Conservation (phyloP, 306 rosid genomes). For the Gastrolobium villosum region DNA sequence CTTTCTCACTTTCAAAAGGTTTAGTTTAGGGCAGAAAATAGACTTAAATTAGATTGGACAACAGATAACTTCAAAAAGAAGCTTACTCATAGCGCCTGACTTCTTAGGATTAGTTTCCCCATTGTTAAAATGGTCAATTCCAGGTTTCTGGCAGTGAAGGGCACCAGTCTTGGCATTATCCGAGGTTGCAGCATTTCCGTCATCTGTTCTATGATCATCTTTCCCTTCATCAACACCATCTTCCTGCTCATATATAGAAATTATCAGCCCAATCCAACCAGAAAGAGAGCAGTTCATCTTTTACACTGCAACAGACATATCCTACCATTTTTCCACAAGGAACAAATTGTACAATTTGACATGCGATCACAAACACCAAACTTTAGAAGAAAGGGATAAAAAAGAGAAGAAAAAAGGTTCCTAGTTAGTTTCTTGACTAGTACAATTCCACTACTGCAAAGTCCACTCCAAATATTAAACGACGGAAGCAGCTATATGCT, state of each 20-base stretch:
- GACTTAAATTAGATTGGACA: slow-evolving; percentile 29
- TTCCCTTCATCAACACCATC: slow-evolving; percentile 53
- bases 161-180: slow-evolving; percentile 53
- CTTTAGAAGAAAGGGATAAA: background rate
- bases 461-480: slow-evolving; percentile 18
- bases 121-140: slow-evolving; percentile 76
- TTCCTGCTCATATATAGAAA: slow-evolving; percentile 62
- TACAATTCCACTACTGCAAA: slow-evolving; percentile 16
- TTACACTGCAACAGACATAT: background rate
- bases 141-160: slow-evolving; percentile 55
- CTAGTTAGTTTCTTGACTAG: slow-evolving; percentile 25
- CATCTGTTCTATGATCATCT: slow-evolving; percentile 57
- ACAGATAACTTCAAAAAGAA: slow-evolving; percentile 22
- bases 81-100: slow-evolving; percentile 86
- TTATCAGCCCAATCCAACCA: slow-evolving; percentile 38
- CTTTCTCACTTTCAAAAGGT: slow-evolving; percentile 18
- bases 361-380: slow-evolving; percentile 7
- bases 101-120: slow-evolving; percentile 81
- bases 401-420: background rate
- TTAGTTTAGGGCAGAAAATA: slow-evolving; percentile 23
- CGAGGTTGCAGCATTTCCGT: slow-evolving; percentile 40
- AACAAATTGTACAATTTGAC: background rate
- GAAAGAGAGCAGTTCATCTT: background rate
- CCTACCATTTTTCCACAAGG: background rate
- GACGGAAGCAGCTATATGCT: background rate